Conservation (phyloP, 106 monocot genomes). For the Dioscorea dumetorum region DNA sequence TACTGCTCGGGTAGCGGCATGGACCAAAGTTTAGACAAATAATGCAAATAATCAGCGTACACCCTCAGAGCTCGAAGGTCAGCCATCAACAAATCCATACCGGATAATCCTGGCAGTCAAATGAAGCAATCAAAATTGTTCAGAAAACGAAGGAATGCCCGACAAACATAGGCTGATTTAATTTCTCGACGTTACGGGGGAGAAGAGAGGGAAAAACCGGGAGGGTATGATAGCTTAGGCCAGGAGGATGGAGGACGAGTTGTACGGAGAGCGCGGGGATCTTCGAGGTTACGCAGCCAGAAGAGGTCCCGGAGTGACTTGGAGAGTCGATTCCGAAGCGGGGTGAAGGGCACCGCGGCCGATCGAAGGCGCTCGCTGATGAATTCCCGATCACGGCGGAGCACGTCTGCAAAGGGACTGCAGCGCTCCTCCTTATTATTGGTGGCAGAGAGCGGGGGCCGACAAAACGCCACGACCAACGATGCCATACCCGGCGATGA, state of each 20-base stretch:
- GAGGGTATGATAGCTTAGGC: slow-evolving; percentile 30
- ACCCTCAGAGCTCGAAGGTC: slow-evolving; percentile 68
- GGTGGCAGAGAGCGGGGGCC: not conserved
- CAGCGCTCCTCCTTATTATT: not conserved
- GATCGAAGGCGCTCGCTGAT: slow-evolving; percentile 17
- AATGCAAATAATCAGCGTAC: slow-evolving; percentile 39
- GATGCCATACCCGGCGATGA: not conserved
- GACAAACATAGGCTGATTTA: not conserved
- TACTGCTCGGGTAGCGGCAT: slow-evolving; percentile 69
- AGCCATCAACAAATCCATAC: slow-evolving; percentile 65
- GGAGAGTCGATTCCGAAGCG: slow-evolving; percentile 13
- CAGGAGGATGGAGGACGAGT: not conserved
- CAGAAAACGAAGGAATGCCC: too few relatives aligned
- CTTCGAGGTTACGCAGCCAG: slow-evolving; percentile 64
- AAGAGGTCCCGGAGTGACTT: slow-evolving; percentile 35
- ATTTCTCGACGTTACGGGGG: not conserved
- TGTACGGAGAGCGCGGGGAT: not conserved
- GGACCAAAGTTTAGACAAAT: slow-evolving; percentile 30
- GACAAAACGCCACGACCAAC: not conserved
- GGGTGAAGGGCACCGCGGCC: slow-evolving; percentile 1
- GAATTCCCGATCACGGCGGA: slow-evolving; percentile 38
- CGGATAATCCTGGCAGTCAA: slow-evolving; percentile 45
- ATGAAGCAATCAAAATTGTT: not conserved
- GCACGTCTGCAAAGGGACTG: not conserved
- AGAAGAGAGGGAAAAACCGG: slow-evolving; percentile 21